phyloP scores from a whole-genome alignment of 331 rosid genomes.

The Erythrophleum ivorense region DNA sequence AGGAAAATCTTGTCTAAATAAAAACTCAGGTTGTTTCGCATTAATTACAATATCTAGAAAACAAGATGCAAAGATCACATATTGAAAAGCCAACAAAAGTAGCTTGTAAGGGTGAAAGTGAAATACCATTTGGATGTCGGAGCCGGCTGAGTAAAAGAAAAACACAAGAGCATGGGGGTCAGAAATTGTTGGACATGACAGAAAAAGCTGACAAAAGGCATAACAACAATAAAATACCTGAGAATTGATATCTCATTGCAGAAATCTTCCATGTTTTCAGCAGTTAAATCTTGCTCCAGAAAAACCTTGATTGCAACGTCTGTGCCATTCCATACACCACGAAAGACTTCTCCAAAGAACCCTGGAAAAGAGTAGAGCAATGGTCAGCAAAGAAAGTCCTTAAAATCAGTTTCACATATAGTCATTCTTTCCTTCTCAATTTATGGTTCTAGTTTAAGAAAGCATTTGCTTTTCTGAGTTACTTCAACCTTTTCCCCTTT shows the following conservation, averaged over 20 bases:
- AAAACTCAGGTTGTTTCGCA: conserved; percentile 22
- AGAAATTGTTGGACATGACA: conserved; percentile 43
- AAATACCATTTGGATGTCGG: conserved; percentile 97
- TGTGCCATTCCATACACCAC: conserved; percentile 96
- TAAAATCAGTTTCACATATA: neutral
- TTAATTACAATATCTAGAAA: conserved; percentile 18
- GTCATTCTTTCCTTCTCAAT: neutral
- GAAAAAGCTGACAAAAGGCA: conserved; percentile 21
- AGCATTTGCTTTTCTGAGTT: neutral
- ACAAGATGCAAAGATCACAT: conserved; percentile 30
- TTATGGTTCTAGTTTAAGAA: neutral
- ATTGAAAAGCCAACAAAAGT: conserved; percentile 31
- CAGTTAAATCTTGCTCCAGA: conserved; percentile 92
- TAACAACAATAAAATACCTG: conserved; percentile 57
- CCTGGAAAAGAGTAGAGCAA: conserved; percentile 54
- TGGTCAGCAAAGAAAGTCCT: conserved; percentile 11
- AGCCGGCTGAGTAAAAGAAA: conserved; percentile 73
- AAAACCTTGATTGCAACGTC: conserved; percentile 97
- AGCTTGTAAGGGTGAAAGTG: conserved; percentile 40
- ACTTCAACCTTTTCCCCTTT: neutral
- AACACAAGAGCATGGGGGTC: conserved; percentile 38
- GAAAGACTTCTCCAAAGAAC: conserved; percentile 97
- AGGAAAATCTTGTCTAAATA: neutral
- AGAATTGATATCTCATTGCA: conserved; percentile 97
- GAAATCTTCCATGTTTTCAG: conserved; percentile 97